Percentiles rank a stretch among this genome's conserved stretches.
phyloP scores from a whole-genome alignment of 306 rosid species.

The Nissolia schottii region DNA sequence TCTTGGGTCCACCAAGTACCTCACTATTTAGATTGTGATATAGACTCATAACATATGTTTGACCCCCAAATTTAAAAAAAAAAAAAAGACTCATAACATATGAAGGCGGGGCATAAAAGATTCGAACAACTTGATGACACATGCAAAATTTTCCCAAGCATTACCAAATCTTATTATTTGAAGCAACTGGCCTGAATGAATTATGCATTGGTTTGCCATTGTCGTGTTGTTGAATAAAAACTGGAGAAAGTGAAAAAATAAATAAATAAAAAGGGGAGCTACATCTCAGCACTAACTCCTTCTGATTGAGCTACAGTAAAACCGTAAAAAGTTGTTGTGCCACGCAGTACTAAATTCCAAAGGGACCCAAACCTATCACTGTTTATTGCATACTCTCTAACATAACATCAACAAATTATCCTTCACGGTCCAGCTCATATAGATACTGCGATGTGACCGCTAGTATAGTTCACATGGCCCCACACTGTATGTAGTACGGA shows the following conservation, averaged over 20 bases:
- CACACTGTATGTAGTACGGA: constrained; percentile 29
- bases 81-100: neutral
- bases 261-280: neutral
- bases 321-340: constrained; percentile 26
- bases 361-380: constrained; percentile 25
- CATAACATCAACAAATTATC: constrained; percentile 28
- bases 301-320: constrained; percentile 25
- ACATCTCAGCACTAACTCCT: neutral
- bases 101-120: constrained; percentile 2
- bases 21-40: neutral
- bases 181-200: constrained; percentile 15
- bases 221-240: constrained; percentile 20
- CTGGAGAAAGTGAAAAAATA: neutral
- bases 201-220: constrained; percentile 13
- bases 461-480: constrained; percentile 34
- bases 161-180: constrained; percentile 7
- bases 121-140: constrained; percentile 18
- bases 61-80: no score
- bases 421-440: constrained; percentile 32
- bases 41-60: neutral
- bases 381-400: constrained; percentile 26
- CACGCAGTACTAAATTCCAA: constrained; percentile 32
- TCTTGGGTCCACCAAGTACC: constrained; percentile 23
- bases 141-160: constrained; percentile 20
- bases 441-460: constrained; percentile 37